Evolutionary conservation across 345 rosid genomes (phyloP), one percentile per base, ranked within the genome.

Genomic region (Hibiscus syriacus): DNA sequence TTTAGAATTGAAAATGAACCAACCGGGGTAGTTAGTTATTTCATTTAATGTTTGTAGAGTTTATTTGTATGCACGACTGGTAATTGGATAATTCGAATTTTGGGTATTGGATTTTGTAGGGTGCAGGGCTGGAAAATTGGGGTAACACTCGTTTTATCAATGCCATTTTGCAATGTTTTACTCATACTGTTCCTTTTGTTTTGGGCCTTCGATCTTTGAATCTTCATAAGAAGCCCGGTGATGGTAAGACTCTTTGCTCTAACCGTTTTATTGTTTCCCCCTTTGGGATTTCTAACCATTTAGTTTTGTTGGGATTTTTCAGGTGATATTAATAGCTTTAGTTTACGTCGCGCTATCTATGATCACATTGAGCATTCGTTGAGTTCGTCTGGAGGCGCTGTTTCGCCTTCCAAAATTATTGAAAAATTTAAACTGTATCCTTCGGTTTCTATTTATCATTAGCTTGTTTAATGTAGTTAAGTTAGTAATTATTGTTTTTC

Each of bases 131-230:
- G 54, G 64, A 9, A 19, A 95, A 95, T 78, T 69, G 83, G 55
- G 99, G 98, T 14, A 88, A 90, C 71, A 88, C 89, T 1, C 92
- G 99, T 78, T 95, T 86, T 67, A 63, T 95, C 30, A 95, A 95
- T 70, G 86, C 93, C 5, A 82, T 92, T 34, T 73, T 95, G 73
- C 99, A 95, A 68, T 92, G 99, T 74, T 73, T 95, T 53, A 90
- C 97, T 8, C 99, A 95, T 64, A 88, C 98, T 0, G 88, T 92
- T 68, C 90, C 92, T 0, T 72, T 92, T 61, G 77, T 92, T 45
- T 73, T 79, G 71, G 84, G 79, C 57, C 87, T 95, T 62, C 76
- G 66, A 23, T 66, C 83, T 32, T 83, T 25, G 50, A 70, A 78
- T 43, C 86, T 76, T 38, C 88, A 79, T 72, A 70, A 55, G 2